A percentile compares a stretch with the other conserved stretches of the same genome.
Evolutionary conservation across 768 basidiomycete species (phyloP).

Genomic region (Russula brevipes): DNA sequence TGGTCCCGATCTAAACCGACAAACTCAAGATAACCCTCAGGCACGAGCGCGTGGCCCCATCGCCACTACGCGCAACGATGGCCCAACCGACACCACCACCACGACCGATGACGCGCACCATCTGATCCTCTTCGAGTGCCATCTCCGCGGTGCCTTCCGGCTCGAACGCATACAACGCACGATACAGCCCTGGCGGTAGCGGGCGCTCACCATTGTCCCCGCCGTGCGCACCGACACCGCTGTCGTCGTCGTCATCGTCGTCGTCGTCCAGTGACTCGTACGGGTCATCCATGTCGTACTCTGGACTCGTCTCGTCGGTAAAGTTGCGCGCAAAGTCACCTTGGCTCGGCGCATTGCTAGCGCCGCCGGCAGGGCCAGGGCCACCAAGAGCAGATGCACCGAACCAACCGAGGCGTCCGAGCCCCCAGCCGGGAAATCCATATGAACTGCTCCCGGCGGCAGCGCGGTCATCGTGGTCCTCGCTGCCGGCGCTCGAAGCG

Average conservation of each 20-base stretch:
- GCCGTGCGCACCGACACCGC: slow-evolving; percentile 17
- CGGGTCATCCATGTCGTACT: slow-evolving; percentile 28
- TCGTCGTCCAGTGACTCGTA: slow-evolving; percentile 27
- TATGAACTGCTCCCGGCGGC: slow-evolving; percentile 19
- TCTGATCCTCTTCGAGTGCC: slow-evolving; percentile 69
- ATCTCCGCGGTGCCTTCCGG: slow-evolving; percentile 83
- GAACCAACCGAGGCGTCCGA: slow-evolving; percentile 41
- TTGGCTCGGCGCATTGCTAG: slow-evolving; percentile 32
- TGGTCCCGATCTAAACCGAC: slow-evolving; percentile 37
- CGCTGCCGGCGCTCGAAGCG: slow-evolving; percentile 26
- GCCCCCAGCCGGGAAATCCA: slow-evolving; percentile 40
- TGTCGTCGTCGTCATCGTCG: slow-evolving; percentile 28
- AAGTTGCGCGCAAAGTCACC: slow-evolving; percentile 49
- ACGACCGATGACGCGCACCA: slow-evolving; percentile 65
- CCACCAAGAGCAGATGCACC: slow-evolving; percentile 29
- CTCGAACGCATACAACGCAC: slow-evolving; percentile 72
- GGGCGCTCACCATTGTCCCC: slow-evolving; percentile 32
- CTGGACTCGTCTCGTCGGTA: slow-evolving; percentile 29
- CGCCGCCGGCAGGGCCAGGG: slow-evolving; percentile 14
- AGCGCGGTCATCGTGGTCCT: slow-evolving; percentile 31
- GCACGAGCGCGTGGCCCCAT: slow-evolving; percentile 64
- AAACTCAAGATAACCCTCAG: slow-evolving; percentile 69
- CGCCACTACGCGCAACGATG: slow-evolving; percentile 49
- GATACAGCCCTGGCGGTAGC: slow-evolving; percentile 66
- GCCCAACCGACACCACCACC: slow-evolving; percentile 83